Evolutionary conservation across 1,284 basidiomycete species (phyloP).

Genomic region (Sanghuangporus sanghuang): DNA sequence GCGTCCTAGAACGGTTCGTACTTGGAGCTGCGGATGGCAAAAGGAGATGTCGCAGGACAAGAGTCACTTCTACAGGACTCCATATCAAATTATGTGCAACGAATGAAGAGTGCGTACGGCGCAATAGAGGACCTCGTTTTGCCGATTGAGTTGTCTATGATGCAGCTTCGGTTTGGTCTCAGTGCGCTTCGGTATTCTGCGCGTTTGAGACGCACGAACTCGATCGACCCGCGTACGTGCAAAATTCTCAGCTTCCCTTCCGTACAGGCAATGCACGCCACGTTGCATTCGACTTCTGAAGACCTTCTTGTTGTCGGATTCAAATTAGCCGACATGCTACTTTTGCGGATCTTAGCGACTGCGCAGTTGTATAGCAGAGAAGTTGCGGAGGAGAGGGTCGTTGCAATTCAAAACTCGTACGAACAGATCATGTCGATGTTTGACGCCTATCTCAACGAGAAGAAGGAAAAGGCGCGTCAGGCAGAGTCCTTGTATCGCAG

Average conservation of each 20-base stretch:
- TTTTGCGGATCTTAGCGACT: conserved; percentile 47
- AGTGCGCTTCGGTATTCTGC: conserved; percentile 38
- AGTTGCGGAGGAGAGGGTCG: conserved; percentile 36
- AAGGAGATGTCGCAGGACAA: neutral
- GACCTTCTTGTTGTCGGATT: conserved; percentile 13
- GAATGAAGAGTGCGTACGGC: conserved; percentile 34
- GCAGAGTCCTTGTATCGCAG: conserved; percentile 79
- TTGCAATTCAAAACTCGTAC: conserved; percentile 51
- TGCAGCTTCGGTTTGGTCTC: conserved; percentile 73
- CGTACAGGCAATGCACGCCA: neutral
- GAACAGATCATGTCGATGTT: conserved; percentile 78
- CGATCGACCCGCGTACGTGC: neutral
- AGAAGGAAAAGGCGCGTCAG: conserved; percentile 59
- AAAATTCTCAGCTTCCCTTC: conserved; percentile 9
- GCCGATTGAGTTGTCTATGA: conserved; percentile 62
- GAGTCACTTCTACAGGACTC: conserved; percentile 30
- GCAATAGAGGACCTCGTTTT: conserved; percentile 63
- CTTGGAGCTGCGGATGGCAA: neutral
- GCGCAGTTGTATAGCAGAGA: conserved; percentile 18
- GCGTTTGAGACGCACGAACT: neutral
- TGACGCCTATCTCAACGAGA: conserved; percentile 74
- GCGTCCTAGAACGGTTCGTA: neutral
- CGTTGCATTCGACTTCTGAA: neutral
- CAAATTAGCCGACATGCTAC: conserved; percentile 34
- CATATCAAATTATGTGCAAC: conserved; percentile 34